Base-by-base conservation (phyloP, 208 protist species). In the Angomonas ambiguus region DNA sequence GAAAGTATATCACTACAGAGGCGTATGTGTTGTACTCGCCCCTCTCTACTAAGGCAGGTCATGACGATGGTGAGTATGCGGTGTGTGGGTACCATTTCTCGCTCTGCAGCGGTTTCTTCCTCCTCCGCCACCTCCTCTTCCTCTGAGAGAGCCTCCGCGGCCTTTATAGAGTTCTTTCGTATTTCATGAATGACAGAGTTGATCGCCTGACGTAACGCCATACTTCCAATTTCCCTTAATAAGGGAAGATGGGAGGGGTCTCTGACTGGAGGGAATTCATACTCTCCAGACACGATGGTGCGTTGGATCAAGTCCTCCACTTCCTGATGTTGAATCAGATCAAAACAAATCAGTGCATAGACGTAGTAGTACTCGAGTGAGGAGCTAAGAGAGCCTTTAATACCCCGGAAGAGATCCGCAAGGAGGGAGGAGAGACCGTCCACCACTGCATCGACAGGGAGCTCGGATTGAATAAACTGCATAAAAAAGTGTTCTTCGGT, bases 331-430 rank as follows among this genome's bases (percentile, higher is more conserved):
- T 67, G 33, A 34, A 85, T 57, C 24, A 90, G 55, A 5, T 66
- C 67, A 41, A 91, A 90, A 27, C 56, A 38, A 33, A 87, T 49
- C 8, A 92, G 60, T 33, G 92, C 58, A 8, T 70, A 51, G 31
- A 77, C 72, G 68, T 91, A 88, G 59, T 78, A 76, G 53, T 67
- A 71, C 65, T 94, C 91, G 69, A 92, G 85, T n/a, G 74, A 82
- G 28, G 91, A 84, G 77, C 71, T 92, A 10, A 96, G 66, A 8
- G 87, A 73, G 25, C 91, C 91, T 35, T 82, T 85, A 66, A 96
- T 80, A 41, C 91, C 91, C 8, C 91, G 85, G 41, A 92, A 75
- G 3, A 96, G 71, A 59, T 96, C 90, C 6, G 76, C 83, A 2
- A 53, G 69, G 28, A 92, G 82, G 55, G 82, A 85, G 25, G 51